Evolutionary conservation across 805 yeast genomes (phyloP), one percentile per base, ranked within the genome.

Genomic region (Millerozyma miso): DNA sequence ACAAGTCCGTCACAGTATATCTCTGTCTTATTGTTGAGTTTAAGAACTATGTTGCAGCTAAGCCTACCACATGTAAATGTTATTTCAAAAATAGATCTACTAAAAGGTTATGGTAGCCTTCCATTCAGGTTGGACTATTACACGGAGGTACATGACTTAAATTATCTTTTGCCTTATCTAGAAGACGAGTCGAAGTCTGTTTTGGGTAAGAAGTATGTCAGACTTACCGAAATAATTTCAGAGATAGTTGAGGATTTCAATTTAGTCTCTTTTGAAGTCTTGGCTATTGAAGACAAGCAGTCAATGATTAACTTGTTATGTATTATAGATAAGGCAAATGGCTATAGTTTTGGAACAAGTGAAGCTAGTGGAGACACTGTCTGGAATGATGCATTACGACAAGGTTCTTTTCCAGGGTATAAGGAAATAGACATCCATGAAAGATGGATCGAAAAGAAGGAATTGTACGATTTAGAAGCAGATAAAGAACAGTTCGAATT

Each of bases 281-380:
- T 93, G 35, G 79, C 96, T 0, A 85, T 93, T 3, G 98, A 93
- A 55, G 95, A 93, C 60, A 93, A 93, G 56, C 80, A 81, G 46
- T 81, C 93, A 26, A 93, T 93, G 98, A 90, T 93, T 23, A 76
- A 83, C 39, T 63, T 93, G 31, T 73, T 93, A 35, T 73, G 85
- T 13, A 71, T 79, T 1, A 79, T 93, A 7, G 99, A 93, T 58
- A 90, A 86, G 58, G 91, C 97, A 2, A 87, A 84, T 53, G 99
- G 99, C 0, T 93, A 93, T 59, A 76, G 86, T 51, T 88, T 88
- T 68, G 99, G 99, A 0, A 72, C 90, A 1, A 86, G 89, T 23
- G 99, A 93, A 53, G 74, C 91, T 5, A 96, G 97, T 2, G 99
- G 98, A n/a, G 99, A 93, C 58, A 79, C 91, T 0, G 81, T 93